Evolutionary conservation across 495 filamentous ascomycete genomes (phyloP), one percentile per base, ranked within the genome.

Genomic region (Evernia prunastri): DNA sequence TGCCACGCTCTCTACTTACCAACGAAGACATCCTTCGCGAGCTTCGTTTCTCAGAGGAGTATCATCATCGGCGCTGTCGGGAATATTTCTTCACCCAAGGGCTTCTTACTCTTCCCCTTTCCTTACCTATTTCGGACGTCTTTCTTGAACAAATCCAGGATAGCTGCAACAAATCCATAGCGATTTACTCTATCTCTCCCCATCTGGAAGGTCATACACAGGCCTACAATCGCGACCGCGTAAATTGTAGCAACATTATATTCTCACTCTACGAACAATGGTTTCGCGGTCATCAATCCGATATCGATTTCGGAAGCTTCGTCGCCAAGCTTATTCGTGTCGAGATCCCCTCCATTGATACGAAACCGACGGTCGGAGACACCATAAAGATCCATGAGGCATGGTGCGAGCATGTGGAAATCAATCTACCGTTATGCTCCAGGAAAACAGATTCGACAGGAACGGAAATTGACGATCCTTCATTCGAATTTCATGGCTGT

Each of bases 371-470:
- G 23, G 43, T 49, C 59, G 39, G 20, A 43, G 59, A 61, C n/a
- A 49, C 51, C 39, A 61, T 45, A 43, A 61, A 25, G 39, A 27
- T 61, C 59, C 59, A 61, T 43, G 33, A 49, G 20, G 59, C 43
- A 61, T 61, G 59, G 59, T 61, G 59, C 39, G 59, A 45, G 37
- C 59, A 61, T 61, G 59, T 61, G 39, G 59, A 61, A 45, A 45
- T 27, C 59, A 61, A 25, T 49, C 39, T 61, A 61, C 59, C 59
- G 7, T 61, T 49, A 27, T 61, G 59, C 43, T 43, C 59, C 39
- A 61, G 23, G 40, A 40, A 39, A n/a, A 39, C 58, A 49, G 59
- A 61, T 17, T n/a, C 43, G 25, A 25, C 37, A 49, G 59, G 59
- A 49, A 33, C 43, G 40, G 39, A 43, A 23, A 40, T 60, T 29